Conservation (phyloP, 495 filamentous ascomycete species). For the Aspergillus ellipticus region DNA sequence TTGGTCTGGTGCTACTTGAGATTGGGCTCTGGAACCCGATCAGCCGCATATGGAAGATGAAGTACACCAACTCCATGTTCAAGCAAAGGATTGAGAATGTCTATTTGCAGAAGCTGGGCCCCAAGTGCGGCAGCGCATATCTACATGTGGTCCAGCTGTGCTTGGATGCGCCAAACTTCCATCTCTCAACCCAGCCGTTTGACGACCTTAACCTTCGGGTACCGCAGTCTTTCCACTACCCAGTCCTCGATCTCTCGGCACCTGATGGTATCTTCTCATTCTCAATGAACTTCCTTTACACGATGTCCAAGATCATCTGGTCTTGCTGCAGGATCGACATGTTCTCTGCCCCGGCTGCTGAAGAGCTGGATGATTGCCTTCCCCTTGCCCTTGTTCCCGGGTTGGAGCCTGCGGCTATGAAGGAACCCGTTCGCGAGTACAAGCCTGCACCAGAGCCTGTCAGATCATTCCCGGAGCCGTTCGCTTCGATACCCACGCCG, state of each 20-base stretch:
- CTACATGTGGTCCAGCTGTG: slow-evolving; percentile 78
- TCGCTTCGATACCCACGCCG: slow-evolving; percentile 20
- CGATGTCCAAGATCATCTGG: slow-evolving; percentile 43
- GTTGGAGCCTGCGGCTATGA: slow-evolving; percentile 28
- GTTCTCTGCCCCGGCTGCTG: slow-evolving; percentile 39
- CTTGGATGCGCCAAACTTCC: slow-evolving; percentile 68
- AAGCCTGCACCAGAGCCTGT: slow-evolving; percentile 12
- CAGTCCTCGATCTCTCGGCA: slow-evolving; percentile 45
- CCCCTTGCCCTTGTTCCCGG: slow-evolving; percentile 43
- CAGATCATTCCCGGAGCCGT: slow-evolving; percentile 21
- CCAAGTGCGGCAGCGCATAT: slow-evolving; percentile 73
- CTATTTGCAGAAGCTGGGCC: slow-evolving; percentile 61
- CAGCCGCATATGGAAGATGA: slow-evolving; percentile 61
- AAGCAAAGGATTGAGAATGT: slow-evolving; percentile 58
- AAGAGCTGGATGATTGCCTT: slow-evolving; percentile 44
- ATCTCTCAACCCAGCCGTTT: slow-evolving; percentile 54
- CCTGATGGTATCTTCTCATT: slow-evolving; percentile 45
- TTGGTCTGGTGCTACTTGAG: slow-evolving; percentile 79
- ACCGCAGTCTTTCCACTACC: slow-evolving; percentile 46
- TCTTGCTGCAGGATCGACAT: slow-evolving; percentile 46
- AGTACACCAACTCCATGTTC: slow-evolving; percentile 62
- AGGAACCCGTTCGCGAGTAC: slow-evolving; percentile 22
- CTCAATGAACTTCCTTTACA: slow-evolving; percentile 48
- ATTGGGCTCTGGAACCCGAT: slow-evolving; percentile 87
- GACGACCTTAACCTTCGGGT: slow-evolving; percentile 41